phyloP scores from a whole-genome alignment of 2,329 filamentous ascomycete species.

The Aspergillus pseudoglaucus region DNA sequence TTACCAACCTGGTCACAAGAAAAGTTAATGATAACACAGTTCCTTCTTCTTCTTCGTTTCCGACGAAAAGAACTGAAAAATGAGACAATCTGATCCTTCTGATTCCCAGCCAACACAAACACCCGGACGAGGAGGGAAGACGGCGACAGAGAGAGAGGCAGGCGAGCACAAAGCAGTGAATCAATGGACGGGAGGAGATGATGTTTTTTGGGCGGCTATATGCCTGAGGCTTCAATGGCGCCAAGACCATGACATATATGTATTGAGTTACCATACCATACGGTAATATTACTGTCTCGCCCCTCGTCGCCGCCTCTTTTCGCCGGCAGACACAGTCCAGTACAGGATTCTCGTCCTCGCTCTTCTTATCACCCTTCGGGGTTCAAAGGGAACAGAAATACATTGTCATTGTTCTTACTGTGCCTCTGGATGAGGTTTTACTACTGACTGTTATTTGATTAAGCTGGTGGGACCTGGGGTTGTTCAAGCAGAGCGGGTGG shows the following conservation, averaged over 20 bases:
- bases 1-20: neutral
- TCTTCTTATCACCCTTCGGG: conserved; percentile 11
- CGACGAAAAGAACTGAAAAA: neutral
- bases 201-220: conserved; percentile 23
- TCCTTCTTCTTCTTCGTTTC: too few species aligned
- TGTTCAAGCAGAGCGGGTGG: neutral
- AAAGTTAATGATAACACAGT: neutral
- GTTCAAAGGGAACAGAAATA: neutral
- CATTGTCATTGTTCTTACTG: neutral
- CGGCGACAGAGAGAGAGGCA: conserved; percentile 9
- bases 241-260: conserved; percentile 19
- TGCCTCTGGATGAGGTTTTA: neutral
- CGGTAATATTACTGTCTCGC: conserved; percentile 3
- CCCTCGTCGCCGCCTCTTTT: conserved; percentile 9
- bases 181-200: conserved; percentile 18
- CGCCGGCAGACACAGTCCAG: conserved; percentile 12
- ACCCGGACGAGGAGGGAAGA: neutral
- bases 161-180: neutral
- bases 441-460: neutral
- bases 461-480: neutral
- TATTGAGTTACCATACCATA: neutral
- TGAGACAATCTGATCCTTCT: neutral
- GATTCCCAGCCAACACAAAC: neutral
- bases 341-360: conserved; percentile 13
- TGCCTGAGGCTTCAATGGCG: conserved; percentile 18